These are phyloP conservation scores for Trichopus zeylanicus DNA, from an alignment of 116 monocot species.

Conservation along the genomic window DNA sequence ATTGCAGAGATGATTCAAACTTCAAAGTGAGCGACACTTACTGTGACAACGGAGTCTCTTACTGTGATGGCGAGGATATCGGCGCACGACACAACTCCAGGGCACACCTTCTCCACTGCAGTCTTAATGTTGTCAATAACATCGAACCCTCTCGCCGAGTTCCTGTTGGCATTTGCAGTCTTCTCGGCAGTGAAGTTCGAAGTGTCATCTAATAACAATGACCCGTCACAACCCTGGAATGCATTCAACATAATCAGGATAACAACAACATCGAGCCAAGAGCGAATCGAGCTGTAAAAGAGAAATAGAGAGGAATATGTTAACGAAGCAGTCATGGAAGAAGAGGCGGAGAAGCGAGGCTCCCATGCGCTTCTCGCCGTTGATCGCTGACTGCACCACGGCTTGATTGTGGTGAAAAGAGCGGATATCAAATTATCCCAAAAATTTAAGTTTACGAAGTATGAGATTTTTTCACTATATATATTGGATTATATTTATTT, in stretches of 20 bases:
- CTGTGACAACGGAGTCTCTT: constrained; percentile 40
- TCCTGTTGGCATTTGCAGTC: constrained; percentile 28
- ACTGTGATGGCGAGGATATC: constrained; percentile 40
- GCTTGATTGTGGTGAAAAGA: constrained; percentile 9
- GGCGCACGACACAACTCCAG: constrained; percentile 52
- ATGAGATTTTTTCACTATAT: too few relatives aligned
- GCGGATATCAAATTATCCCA: too few relatives aligned
- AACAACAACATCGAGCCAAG: neutral
- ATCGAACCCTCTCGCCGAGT: constrained; percentile 31
- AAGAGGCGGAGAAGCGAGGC: constrained; percentile 29
- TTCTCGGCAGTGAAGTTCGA: constrained; percentile 39
- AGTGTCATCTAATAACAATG: constrained; percentile 45
- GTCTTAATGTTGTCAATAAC: constrained; percentile 43
- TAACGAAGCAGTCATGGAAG: constrained; percentile 35
- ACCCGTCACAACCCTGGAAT: constrained; percentile 47
- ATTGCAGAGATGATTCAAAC: too few relatives aligned
- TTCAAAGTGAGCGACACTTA: constrained; percentile 1
- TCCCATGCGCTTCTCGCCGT: constrained; percentile 22
- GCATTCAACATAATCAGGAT: neutral
- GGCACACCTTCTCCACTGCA: constrained; percentile 48
- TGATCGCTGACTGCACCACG: constrained; percentile 15
- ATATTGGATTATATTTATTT: too few relatives aligned
- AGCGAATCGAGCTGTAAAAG: neutral
- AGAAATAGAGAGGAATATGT: constrained; percentile 4
- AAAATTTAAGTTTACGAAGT: too few relatives aligned